Evolutionary conservation across 2,329 filamentous ascomycete genomes (phyloP), one percentile per base, ranked within the genome.

Genomic region (Colletotrichum sp.): DNA sequence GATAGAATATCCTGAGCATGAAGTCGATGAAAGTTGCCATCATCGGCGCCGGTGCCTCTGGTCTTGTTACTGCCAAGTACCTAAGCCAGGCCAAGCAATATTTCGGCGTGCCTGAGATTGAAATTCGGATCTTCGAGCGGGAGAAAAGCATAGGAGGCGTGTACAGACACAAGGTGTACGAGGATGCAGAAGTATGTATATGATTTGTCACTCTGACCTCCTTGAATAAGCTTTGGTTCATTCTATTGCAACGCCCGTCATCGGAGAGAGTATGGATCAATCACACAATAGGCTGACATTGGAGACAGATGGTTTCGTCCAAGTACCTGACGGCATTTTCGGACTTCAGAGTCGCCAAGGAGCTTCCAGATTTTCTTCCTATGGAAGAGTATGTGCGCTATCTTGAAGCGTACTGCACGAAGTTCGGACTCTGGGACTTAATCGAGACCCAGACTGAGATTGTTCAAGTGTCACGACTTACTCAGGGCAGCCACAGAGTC

Each of bases 291-390:
- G 10, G 44, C n/a, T 52, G 44, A 52, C n/a, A 2, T 48, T 52
- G 44, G 44, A 52, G 15, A 15, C 57, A 86, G 84, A 83, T 89
- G 3, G 88, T 90, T 2, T 88, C 86, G 2, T 89, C 87, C 5
- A 89, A 88, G 76, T 88, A 89, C 59, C 82, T 90, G 10, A 90
- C 88, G 0, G 81, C 85, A 22, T 90, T 90, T 76, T 90, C 88
- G 2, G 88, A 90, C 77, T 88, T 87, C 74, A 84, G 88, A 2
- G 83, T 87, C 7, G 81, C 85, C 3, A 66, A 81, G 2, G 83
- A 87, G 12, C 83, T 83, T 1, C 84, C 87, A 9, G 88, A 89
- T 75, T 89, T 89, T 72, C 77, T 89, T 9, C 84, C 83, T 3
- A 83, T 85, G 0, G 77, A 81, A 9, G 79, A 80, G 3, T 89